phyloP scores from a whole-genome alignment of 2,329 filamentous ascomycete genomes.

The Calonectria pteridis region DNA sequence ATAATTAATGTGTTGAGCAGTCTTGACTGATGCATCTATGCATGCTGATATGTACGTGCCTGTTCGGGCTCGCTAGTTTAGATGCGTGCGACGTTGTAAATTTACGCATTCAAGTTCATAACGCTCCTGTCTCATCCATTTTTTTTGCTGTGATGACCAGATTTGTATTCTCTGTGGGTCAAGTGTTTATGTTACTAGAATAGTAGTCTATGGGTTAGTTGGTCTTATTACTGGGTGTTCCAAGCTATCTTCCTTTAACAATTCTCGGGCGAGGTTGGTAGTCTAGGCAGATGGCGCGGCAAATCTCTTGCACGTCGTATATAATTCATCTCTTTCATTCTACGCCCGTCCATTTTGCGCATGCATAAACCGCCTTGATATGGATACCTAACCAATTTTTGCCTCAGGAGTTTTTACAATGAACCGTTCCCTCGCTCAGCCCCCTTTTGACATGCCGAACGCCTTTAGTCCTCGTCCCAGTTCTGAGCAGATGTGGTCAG shows the following conservation, averaged over 20 bases:
- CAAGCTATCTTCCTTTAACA: conserved; percentile 9
- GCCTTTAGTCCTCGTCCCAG: conserved; percentile 72
- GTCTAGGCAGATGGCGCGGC: conserved; percentile 7
- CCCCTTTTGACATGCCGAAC: conserved; percentile 45
- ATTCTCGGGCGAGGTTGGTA: conserved; percentile 11
- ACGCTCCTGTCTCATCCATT: neutral
- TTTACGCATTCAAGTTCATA: conserved; percentile 33
- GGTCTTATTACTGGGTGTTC: conserved; percentile 20
- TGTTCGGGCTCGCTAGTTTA: conserved; percentile 28
- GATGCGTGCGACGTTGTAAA: conserved; percentile 30
- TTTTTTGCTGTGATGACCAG: neutral
- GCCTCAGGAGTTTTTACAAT: conserved; percentile 31
- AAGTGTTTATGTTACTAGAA: too few relatives aligned
- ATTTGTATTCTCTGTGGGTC: neutral
- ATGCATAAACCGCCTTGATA: conserved; percentile 18
- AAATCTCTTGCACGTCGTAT: conserved; percentile 15
- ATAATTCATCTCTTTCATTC: conserved; percentile 7
- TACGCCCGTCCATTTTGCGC: conserved; percentile 16
- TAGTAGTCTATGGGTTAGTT: neutral
- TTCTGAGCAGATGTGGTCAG: conserved; percentile 58
- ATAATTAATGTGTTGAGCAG: conserved; percentile 32
- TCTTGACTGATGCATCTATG: conserved; percentile 26
- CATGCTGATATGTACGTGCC: conserved; percentile 30
- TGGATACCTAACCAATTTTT: conserved; percentile 41
- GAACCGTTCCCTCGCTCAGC: conserved; percentile 37